Base-by-base conservation (phyloP, 768 basidiomycete genomes). In the Myochromella boudieri region DNA sequence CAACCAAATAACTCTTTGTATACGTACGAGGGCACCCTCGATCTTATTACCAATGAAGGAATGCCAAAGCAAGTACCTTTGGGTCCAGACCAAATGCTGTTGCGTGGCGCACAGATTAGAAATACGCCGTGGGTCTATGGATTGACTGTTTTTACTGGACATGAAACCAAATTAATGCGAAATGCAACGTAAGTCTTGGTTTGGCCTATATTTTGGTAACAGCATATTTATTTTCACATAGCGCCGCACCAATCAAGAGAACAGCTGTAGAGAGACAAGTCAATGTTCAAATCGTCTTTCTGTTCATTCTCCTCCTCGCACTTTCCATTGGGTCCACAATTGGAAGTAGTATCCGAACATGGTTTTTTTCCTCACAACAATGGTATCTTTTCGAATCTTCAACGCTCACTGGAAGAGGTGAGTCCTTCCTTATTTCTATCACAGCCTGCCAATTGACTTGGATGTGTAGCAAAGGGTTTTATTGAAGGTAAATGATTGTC, bases 81-180 rank as follows among this genome's bases (percentile, higher is more conserved):
- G 12, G 94, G 95, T 3, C 95, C 97, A 1, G 94, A 97, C 61
- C 97, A 99, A 65, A 75, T 98, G 59, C 76, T 98, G 9, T 72
- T 99, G 31, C 84, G 97, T 25, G 97, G 97, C 1, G 95, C 97
- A 22, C 97, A 99, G 63, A 64, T 99, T 46, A 78, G 97, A 46
- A 99, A 99, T 65, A 98, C 97, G 2, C 84, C 87, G 7, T 99
- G 97, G 97, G 80, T 90, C 22, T 98, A 97, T 65, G 95, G 95
- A 10, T 62, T 99, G 6, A 86, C 85, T 26, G 88, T 98, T 32
- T 97, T 93, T 57, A 95, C 94, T 0, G 97, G 97, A 0, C 97
- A 98, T 60, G 95, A 99, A 72, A 98, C 97, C 15, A 99, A 99
- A 66, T 68, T 99, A 28, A 95, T 98, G 93, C 81, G 91, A 49